Evolutionary conservation across 2,329 filamentous ascomycete genomes (phyloP), one percentile per base, ranked within the genome.

Genomic region (Verticillium nonalfalfae): DNA sequence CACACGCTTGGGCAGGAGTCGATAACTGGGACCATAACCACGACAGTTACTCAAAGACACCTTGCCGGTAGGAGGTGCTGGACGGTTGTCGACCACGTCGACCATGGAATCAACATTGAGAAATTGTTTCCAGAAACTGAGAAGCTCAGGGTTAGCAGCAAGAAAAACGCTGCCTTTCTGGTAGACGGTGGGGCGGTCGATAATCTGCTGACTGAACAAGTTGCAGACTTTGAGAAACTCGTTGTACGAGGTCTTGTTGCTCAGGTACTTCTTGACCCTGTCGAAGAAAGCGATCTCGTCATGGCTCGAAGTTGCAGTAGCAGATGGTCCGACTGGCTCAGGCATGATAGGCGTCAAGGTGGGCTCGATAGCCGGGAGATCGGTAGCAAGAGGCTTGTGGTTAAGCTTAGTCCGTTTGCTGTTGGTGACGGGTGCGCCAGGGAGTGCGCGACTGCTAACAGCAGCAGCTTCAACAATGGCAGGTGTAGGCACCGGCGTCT

Each of bases 151-250:
- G 69, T 95, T 97, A 40, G 88, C 88, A 14, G 93, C 91, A 63
- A 99, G 93, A 72, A 97, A 99, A 5, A 86, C 84, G 60, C 88
- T 86, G 2, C 92, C 91, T 72, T 95, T 91, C 72, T 92, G 88
- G 33, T 95, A 86, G 14, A 99, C 80, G 2, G 92, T 87, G 63
- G 90, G 88, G 61, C 89, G 89, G 70, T 96, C 92, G 64, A 99
- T 96, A 58, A 99, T 83, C 67, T 96, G 93, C 69, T 96, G 91
- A 26, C 90, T 95, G 78, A 92, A 99, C 35, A 99, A 82, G 68
- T 98, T 99, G 79, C 94, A 95, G 7, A 99, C 85, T 78, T 99
- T 99, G 66, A 99, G 78, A 75, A 99, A 99, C 73, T 99, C 95
- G 68, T 91, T 93, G 83, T 96, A 96, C 2, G 89, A 89, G 61